phyloP scores from a whole-genome alignment of 2,329 filamentous ascomycete genomes.

The Fonsecaea multimorphosa region DNA sequence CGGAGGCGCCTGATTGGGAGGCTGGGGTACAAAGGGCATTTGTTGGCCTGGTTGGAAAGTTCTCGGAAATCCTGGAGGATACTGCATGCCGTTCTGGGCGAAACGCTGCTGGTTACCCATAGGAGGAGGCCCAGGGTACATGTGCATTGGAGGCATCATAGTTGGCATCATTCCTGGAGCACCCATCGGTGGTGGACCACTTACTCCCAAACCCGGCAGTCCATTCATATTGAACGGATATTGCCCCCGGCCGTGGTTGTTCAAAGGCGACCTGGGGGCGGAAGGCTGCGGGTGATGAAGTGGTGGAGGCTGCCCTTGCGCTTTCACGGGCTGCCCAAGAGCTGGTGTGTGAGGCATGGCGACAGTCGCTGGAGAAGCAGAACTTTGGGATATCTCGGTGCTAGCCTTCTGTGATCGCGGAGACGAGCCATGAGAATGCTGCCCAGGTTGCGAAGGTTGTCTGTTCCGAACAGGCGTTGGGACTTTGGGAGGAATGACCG shows the following conservation, averaged over 20 bases:
- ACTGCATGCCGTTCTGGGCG: slow-evolving; percentile 57
- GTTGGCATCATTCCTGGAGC: slow-evolving; percentile 61
- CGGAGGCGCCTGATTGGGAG: slow-evolving; percentile 45
- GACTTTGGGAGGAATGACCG: slow-evolving; percentile 81
- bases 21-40: slow-evolving; percentile 51
- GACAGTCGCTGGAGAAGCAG: slow-evolving; percentile 64
- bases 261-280: slow-evolving; percentile 70
- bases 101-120: slow-evolving; percentile 63
- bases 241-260: slow-evolving; percentile 65
- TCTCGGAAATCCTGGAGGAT: slow-evolving; percentile 66
- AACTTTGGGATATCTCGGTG: slow-evolving; percentile 67
- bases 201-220: slow-evolving; percentile 64
- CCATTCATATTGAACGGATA: slow-evolving; percentile 57
- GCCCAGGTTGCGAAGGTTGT: slow-evolving; percentile 78
- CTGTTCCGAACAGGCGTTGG: slow-evolving; percentile 78
- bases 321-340: slow-evolving; percentile 68
- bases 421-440: slow-evolving; percentile 73
- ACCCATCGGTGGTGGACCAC: slow-evolving; percentile 62
- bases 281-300: slow-evolving; percentile 65
- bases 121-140: slow-evolving; percentile 57
- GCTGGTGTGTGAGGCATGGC: slow-evolving; percentile 71
- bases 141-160: slow-evolving; percentile 59
- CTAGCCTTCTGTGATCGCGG: slow-evolving; percentile 60
- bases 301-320: slow-evolving; percentile 56
- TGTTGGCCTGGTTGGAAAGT: slow-evolving; percentile 64